Conservation (phyloP, 2,329 filamentous ascomycete species). For the Apiospora marii region DNA sequence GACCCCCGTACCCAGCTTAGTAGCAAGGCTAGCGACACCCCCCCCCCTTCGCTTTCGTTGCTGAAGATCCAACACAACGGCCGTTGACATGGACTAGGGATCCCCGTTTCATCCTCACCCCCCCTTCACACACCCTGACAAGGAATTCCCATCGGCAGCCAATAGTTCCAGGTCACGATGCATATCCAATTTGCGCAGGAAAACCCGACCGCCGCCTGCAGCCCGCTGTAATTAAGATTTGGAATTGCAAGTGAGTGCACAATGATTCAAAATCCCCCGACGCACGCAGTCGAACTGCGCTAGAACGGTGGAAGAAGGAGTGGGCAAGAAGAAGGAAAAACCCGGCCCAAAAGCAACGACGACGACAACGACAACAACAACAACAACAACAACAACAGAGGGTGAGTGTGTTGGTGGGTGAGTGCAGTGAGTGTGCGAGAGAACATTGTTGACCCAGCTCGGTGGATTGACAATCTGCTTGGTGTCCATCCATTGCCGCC, state of each 20-base stretch:
- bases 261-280: background rate
- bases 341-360: background rate
- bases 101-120: constrained; percentile 3
- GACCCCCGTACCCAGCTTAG: background rate
- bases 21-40: background rate
- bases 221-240: constrained; percentile 13
- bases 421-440: background rate
- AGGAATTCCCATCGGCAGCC: background rate
- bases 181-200: constrained; percentile 19
- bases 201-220: constrained; percentile 2
- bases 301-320: constrained; percentile 15
- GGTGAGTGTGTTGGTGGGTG: background rate
- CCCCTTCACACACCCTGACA: background rate
- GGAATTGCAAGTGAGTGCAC: background rate
- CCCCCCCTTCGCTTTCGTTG: background rate
- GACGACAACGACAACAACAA: background rate
- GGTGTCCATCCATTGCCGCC: background rate
- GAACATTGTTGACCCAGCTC: constrained; percentile 6
- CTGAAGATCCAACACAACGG: constrained; percentile 20
- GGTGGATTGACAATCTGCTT: constrained; percentile 7
- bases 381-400: no score
- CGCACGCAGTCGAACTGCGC: constrained; percentile 11
- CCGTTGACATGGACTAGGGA: constrained; percentile 17
- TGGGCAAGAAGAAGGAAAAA: background rate
- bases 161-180: constrained; percentile 18